These are phyloP conservation scores for Jaltomata sinuosa DNA, from an alignment of 257 asterid genomes.

Conservation along the genomic window DNA sequence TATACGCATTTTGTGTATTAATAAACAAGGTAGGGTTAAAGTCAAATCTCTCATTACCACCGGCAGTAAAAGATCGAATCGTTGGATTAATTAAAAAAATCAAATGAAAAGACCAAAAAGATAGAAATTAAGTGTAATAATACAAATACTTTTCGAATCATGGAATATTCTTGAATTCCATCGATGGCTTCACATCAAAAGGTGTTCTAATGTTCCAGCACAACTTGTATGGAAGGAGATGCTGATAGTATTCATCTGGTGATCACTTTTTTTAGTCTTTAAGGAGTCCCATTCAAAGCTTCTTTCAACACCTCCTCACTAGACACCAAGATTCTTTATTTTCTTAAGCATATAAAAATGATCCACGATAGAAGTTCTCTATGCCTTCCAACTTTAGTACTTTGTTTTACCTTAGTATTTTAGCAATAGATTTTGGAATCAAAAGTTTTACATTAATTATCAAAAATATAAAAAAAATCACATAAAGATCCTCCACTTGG, in stretches of 20 bases:
- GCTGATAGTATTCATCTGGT: neutral
- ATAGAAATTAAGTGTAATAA: neutral
- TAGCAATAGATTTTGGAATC: slow-evolving; percentile 9
- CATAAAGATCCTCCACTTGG: slow-evolving; percentile 23
- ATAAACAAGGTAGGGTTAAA: too few relatives aligned
- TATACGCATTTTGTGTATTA: too few relatives aligned
- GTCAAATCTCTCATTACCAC: too few relatives aligned
- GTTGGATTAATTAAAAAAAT: neutral
- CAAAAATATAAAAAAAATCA: neutral
- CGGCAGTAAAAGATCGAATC: neutral
- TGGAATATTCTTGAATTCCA: neutral
- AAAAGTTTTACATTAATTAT: neutral
- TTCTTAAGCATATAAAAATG: neutral
- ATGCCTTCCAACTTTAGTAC: slow-evolving; percentile 14
- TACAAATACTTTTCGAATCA: neutral
- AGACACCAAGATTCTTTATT: slow-evolving; percentile 18
- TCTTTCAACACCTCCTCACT: neutral
- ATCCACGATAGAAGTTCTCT: slow-evolving; percentile 12
- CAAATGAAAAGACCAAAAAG: neutral
- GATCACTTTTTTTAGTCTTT: neutral
- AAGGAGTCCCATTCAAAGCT: neutral
- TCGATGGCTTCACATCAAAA: neutral
- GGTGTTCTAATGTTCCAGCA: neutral
- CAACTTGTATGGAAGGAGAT: neutral
- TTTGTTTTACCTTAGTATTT: neutral